Evolutionary conservation across 139 green algal species (phyloP).

Genomic region (Chlamydomonas sphaeroides): DNA sequence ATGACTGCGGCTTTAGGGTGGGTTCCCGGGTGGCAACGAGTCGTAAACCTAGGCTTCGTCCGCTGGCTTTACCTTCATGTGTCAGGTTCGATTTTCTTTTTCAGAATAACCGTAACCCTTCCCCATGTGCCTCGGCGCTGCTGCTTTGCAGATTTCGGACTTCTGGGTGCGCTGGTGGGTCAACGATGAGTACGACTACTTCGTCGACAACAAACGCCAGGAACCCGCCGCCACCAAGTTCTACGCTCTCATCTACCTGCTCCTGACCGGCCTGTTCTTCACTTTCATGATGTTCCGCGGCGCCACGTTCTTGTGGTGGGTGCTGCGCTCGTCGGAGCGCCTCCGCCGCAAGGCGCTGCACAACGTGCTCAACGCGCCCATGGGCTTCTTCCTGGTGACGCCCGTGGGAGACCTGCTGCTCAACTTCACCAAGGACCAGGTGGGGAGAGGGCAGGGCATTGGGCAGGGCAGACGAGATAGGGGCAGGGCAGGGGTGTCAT

Average conservation of each 20-base stretch:
- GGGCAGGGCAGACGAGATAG: no score
- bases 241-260: constrained; percentile 60
- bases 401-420: constrained; percentile 69
- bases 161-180: constrained; percentile 36
- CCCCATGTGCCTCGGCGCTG: no score
- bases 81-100: no score
- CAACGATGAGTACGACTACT: constrained; percentile 8
- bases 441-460: no score
- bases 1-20: no score
- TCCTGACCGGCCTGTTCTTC: constrained; percentile 51
- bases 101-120: no score
- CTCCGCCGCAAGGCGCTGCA: constrained; percentile 35
- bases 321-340: constrained; percentile 41
- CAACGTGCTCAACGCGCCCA: constrained; percentile 41
- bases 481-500: no score
- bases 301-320: constrained; percentile 47
- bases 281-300: constrained; percentile 66
- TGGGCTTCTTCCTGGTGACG: constrained; percentile 70
- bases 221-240: neutral
- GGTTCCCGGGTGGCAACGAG: no score
- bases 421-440: constrained; percentile 70
- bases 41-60: no score
- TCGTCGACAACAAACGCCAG: neutral
- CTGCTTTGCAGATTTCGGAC: constrained; percentile 61
- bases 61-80: no score